These are phyloP conservation scores for Eucalyptus curtisii DNA, from an alignment of 345 rosid species.

Conservation along the genomic window DNA sequence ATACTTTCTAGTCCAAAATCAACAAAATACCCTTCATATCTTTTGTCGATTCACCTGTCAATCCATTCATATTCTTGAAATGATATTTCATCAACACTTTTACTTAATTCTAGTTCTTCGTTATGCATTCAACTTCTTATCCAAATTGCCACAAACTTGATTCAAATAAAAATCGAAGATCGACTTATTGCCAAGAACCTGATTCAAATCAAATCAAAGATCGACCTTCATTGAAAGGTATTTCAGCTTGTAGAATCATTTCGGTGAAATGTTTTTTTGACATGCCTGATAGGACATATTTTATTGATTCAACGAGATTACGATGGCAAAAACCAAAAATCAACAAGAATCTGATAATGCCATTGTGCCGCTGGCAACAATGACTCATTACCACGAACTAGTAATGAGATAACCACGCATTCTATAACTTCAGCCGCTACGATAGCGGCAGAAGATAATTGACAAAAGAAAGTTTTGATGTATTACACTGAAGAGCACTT, in stretches of 20 bases:
- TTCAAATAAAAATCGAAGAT: background rate
- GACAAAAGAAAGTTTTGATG: background rate
- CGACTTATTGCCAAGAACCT: background rate
- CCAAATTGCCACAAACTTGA: fast-evolving
- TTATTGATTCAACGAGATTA: background rate
- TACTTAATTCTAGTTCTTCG: background rate
- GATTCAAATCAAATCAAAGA: background rate
- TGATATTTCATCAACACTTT: background rate
- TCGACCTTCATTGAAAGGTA: background rate
- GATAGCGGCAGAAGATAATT: background rate
- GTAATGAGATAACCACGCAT: background rate
- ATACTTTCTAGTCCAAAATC: background rate
- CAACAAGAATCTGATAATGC: background rate
- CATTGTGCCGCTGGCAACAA: fast-evolving
- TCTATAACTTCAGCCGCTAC: background rate
- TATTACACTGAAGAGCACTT: background rate
- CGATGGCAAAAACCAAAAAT: background rate
- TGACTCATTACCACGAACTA: background rate
- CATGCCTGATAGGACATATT: background rate
- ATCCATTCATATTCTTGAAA: background rate
- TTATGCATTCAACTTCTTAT: background rate
- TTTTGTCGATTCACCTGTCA: background rate
- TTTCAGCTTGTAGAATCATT: background rate
- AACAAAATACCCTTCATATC: background rate
- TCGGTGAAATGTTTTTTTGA: fast-evolving